These are phyloP conservation scores for Pseudisothecium myosuroides DNA, from an alignment of 225 moss, liverwort and hornwort genomes.

Conservation along the genomic window DNA sequence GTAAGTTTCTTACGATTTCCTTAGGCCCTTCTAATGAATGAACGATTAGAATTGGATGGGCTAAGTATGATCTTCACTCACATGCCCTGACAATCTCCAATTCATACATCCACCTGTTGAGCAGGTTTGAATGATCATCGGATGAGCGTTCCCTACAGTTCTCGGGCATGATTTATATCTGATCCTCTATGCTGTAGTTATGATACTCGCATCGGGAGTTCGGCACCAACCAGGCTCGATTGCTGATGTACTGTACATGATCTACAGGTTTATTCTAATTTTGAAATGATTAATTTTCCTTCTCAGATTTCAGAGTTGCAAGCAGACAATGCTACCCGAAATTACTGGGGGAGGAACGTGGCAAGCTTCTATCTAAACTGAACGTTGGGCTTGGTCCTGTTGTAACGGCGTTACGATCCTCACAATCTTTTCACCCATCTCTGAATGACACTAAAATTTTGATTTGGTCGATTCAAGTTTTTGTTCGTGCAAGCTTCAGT, in stretches of 20 bases:
- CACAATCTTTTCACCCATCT: conserved; percentile 54
- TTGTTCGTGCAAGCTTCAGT: background rate
- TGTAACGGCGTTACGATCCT: conserved; percentile 35
- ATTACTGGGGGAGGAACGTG: conserved; percentile 22
- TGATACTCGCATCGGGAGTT: background rate
- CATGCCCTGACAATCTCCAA: conserved; percentile 21
- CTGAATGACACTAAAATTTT: background rate
- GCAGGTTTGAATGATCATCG: conserved; percentile 5
- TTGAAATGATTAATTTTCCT: conserved; percentile 2
- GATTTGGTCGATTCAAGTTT: background rate
- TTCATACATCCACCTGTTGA: conserved; percentile 13
- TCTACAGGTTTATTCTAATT: background rate
- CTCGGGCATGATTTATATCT: background rate
- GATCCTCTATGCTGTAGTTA: background rate
- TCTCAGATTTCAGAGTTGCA: conserved; percentile 45
- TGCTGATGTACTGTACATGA: background rate
- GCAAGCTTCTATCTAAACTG: conserved; percentile 10
- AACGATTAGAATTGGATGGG: background rate
- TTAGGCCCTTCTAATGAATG: background rate
- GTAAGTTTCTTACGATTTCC: background rate
- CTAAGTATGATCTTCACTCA: background rate
- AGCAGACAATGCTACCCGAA: conserved; percentile 19
- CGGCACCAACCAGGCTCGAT: background rate
- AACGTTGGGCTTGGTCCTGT: background rate
- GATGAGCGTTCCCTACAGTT: background rate